phyloP scores from a whole-genome alignment of 2,329 filamentous ascomycete genomes.

The Myriosclerotinia scirpicola region DNA sequence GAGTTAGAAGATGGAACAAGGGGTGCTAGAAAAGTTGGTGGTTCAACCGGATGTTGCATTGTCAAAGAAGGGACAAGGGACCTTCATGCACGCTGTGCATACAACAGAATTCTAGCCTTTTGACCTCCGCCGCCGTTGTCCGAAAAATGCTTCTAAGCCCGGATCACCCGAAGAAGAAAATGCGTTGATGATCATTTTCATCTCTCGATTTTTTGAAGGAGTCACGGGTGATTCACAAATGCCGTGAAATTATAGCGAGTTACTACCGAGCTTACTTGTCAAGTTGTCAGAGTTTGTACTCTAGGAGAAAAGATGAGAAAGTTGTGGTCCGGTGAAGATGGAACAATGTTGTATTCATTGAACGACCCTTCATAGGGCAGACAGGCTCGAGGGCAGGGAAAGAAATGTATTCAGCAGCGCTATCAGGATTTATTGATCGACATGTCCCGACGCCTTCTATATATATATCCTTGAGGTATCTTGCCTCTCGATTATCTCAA shows the following conservation, averaged over 20 bases:
- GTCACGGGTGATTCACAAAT: conserved; percentile 21
- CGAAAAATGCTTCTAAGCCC: conserved; percentile 11
- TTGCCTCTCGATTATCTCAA: background rate
- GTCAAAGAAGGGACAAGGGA: background rate
- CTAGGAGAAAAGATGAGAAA: background rate
- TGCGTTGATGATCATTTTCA: conserved; percentile 8
- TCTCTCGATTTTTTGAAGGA: background rate
- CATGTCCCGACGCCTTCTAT: background rate
- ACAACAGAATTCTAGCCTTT: conserved; percentile 5
- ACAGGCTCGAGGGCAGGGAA: background rate
- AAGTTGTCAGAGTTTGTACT: conserved; percentile 10
- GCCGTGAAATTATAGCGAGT: background rate
- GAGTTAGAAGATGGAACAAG: background rate
- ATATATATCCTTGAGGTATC: background rate
- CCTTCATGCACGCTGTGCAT: conserved; percentile 7
- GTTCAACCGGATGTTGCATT: conserved; percentile 1
- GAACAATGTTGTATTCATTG: background rate
- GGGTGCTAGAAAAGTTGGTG: background rate
- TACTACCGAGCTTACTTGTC: conserved; percentile 14
- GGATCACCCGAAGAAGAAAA: conserved; percentile 19
- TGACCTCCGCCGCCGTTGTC: conserved; percentile 2
- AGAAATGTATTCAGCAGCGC: background rate
- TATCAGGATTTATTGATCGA: background rate
- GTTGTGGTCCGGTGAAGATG: background rate
- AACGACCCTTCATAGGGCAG: conserved; percentile 1